Evolutionary conservation across 1,284 basidiomycete species (phyloP), one percentile per base, ranked within the genome.

Genomic region (Pyrrhoderma lamaoense): DNA sequence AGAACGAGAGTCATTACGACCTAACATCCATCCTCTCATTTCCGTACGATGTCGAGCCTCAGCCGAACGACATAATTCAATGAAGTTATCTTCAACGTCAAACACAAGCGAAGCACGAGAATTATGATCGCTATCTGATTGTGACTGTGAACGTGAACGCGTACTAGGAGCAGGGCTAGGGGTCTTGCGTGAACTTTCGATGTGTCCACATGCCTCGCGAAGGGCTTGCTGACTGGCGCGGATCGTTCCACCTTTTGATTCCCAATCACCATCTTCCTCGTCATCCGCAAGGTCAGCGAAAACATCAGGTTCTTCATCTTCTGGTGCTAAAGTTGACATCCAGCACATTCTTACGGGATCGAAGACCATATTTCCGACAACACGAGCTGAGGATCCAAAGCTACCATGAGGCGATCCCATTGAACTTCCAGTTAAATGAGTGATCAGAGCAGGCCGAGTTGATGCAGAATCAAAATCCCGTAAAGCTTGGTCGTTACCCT

Each of bases 321-420:
- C 93, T 7, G 88, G 83, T 2, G 84, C 75, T 42, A 86, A 70
- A 45, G 79, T 87, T 49, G 84, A 90, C 61, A 94, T 80, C 94
- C 94, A 98, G 62, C 89, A 89, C 92, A 97, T 96, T 38, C 82
- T 80, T 47, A 81, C 65, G 1, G 95, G 93, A 69, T 98, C 94
- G 61, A 98, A 98, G 46, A 93, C 81, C 94, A 98, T 98, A 71
- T 93, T 93, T 47, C 94, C 94, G 11, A 97, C 93, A 61, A 93
- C 82, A 49, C 90, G 79, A 43, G 85, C 80, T 53, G 86, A 82
- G 49, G 82, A 77, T 18, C 82, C 78, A 59, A 87, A 82, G n/a
- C 83, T 82, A 38, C 84, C 81, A 18, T 80, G 76, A 21, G 86
- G 86, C n/a, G 85, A 87, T 34, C 85, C 85, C 36, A 87, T 76